Evolutionary conservation across 345 rosid species (phyloP).

Genomic region (Gossypium stocksii): DNA sequence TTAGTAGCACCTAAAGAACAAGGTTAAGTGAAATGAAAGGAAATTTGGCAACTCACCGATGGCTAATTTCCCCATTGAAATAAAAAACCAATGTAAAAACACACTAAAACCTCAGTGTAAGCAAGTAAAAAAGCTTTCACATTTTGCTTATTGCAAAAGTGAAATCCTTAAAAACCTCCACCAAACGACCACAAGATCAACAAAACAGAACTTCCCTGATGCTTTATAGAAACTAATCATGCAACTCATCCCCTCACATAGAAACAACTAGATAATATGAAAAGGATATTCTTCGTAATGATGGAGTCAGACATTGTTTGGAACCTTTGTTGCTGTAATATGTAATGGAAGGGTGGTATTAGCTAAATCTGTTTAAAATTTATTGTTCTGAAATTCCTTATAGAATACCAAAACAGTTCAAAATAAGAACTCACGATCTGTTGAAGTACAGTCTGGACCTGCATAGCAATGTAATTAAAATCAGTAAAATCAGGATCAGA

Average conservation of each 20-base stretch:
- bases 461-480: conserved; percentile 15
- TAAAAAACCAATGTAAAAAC: not conserved
- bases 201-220: not conserved
- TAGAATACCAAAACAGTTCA: conserved; percentile 12
- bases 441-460: conserved; percentile 87
- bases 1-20: not conserved
- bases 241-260: not conserved
- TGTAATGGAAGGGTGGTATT: not conserved
- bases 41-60: not conserved
- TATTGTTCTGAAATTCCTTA: not conserved
- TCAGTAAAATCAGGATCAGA: conserved; percentile 4
- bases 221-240: not conserved
- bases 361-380: conserved; percentile 11
- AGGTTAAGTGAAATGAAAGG: not conserved
- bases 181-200: not conserved
- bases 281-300: conserved; percentile 89
- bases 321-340: conserved; percentile 79
- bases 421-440: conserved; percentile 56
- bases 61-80: not conserved
- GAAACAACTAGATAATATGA: not conserved
- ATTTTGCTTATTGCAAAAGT: not conserved
- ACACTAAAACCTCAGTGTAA: not conserved
- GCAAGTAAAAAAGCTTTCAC: not conserved
- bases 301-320: conserved; percentile 91
- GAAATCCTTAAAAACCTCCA: not conserved